phyloP scores from a whole-genome alignment of 768 basidiomycete species.

The Tricholoma matsutake region DNA sequence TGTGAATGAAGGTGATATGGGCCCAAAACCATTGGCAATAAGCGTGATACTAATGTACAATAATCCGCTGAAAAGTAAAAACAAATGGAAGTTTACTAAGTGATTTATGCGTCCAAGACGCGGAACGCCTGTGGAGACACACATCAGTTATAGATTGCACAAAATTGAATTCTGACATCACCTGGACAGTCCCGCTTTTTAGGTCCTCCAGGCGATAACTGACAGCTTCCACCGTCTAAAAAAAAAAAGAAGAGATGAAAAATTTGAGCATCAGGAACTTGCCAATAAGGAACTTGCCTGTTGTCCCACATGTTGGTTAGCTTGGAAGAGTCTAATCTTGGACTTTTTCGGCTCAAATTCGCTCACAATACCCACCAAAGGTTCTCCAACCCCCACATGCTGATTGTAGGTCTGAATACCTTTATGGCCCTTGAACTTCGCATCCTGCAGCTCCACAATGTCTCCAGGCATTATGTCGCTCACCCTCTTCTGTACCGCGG shows the following conservation, averaged over 20 bases:
- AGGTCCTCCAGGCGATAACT: conserved; percentile 89
- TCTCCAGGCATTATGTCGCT: conserved; percentile 89
- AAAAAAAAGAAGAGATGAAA: conserved; percentile 3
- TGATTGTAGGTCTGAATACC: conserved; percentile 73
- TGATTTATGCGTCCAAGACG: conserved; percentile 33
- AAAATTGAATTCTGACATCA: conserved; percentile 27
- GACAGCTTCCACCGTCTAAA: conserved; percentile 63
- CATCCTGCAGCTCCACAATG: conserved; percentile 70
- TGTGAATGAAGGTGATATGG: neutral
- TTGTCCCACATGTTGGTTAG: conserved; percentile 81
- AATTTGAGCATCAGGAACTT: neutral
- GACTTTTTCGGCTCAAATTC: conserved; percentile 87
- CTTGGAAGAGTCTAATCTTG: conserved; percentile 83
- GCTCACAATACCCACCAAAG: conserved; percentile 69
- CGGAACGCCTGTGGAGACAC: conserved; percentile 34
- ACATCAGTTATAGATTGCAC: neutral
- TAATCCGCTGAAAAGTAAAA: conserved; percentile 2
- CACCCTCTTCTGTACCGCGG: conserved; percentile 63
- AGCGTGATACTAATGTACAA: conserved; percentile 1
- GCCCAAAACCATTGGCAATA: conserved; percentile 1
- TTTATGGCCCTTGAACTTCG: conserved; percentile 75
- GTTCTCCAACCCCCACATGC: conserved; percentile 47
- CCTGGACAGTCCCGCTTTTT: conserved; percentile 82
- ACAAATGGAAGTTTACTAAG: neutral
- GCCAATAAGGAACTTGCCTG: conserved; percentile 51